Percentiles rank a stretch among this genome's conserved stretches.
Conservation (phyloP, 306 rosid genomes). For the Notholithocarpus densiflorus region DNA sequence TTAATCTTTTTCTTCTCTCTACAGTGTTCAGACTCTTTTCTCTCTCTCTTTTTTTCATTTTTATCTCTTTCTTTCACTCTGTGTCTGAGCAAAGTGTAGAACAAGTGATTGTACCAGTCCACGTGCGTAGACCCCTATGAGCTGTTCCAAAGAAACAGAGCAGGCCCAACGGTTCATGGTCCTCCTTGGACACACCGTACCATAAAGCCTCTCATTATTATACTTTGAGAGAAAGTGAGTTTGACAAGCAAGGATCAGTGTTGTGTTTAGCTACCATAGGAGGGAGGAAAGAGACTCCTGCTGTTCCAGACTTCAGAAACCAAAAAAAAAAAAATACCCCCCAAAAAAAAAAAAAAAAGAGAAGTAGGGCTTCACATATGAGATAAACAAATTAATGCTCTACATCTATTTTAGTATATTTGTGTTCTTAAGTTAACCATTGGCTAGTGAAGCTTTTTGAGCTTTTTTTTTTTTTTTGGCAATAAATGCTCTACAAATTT, state of each 20-base stretch:
- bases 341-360: too few relatives aligned
- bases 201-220: slow-evolving; percentile 33
- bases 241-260: not conserved
- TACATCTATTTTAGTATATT: too few relatives aligned
- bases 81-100: slow-evolving; percentile 26
- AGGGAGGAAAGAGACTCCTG: too few relatives aligned
- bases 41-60: not conserved
- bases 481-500: too few relatives aligned
- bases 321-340: too few relatives aligned
- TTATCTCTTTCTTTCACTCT: not conserved
- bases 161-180: slow-evolving; percentile 72
- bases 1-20: not conserved
- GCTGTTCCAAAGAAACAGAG: slow-evolving; percentile 60
- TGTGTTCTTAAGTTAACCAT: too few relatives aligned
- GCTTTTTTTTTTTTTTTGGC: too few relatives aligned
- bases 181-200: slow-evolving; percentile 44
- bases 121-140: slow-evolving; percentile 72
- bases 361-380: too few relatives aligned
- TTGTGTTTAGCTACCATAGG: not conserved
- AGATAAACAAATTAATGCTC: too few relatives aligned
- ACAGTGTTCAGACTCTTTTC: not conserved
- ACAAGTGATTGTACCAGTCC: slow-evolving; percentile 53
- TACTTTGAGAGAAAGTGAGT: not conserved
- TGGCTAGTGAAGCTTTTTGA: too few relatives aligned
- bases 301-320: too few relatives aligned